Conservation (phyloP, 257 asterid genomes). For the Jacaranda copaia region DNA sequence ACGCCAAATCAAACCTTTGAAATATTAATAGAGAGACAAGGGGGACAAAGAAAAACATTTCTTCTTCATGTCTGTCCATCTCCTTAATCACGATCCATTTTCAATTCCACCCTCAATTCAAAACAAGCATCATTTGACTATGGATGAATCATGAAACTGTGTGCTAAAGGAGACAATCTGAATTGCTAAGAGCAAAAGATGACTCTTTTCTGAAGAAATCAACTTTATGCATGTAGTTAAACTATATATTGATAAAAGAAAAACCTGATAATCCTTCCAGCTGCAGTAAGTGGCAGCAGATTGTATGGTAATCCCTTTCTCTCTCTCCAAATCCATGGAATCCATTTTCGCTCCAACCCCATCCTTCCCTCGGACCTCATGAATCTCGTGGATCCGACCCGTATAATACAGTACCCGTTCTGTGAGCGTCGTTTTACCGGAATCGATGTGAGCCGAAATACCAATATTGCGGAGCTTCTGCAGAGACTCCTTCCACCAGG, state of each 20-base stretch:
- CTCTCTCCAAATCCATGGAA: conserved; percentile 99
- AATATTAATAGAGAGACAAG: no score
- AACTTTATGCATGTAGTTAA: conserved; percentile 12
- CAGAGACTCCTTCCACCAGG: conserved; percentile 85
- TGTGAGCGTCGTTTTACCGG: conserved; percentile 95
- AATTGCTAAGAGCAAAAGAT: neutral
- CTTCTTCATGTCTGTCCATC: no score
- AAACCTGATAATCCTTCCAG: conserved; percentile 92
- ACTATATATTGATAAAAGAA: conserved; percentile 2
- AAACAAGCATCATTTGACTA: neutral
- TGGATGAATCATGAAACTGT: neutral
- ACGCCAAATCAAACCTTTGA: no score
- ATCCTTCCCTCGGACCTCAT: conserved; percentile 95
- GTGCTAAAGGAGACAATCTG: neutral
- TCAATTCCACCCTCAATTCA: neutral
- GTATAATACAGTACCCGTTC: conserved; percentile 89
- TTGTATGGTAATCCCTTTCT: conserved; percentile 96
- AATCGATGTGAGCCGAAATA: conserved; percentile 95
- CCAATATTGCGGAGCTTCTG: conserved; percentile 89
- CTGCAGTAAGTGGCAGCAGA: conserved; percentile 97
- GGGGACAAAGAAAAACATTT: no score
- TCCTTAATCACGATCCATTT: no score
- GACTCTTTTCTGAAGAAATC: neutral
- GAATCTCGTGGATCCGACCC: conserved; percentile 97
- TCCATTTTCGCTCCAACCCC: conserved; percentile 99